Conservation (phyloP, 2,329 filamentous ascomycete species). For the Cladosporium cucumerinum region DNA sequence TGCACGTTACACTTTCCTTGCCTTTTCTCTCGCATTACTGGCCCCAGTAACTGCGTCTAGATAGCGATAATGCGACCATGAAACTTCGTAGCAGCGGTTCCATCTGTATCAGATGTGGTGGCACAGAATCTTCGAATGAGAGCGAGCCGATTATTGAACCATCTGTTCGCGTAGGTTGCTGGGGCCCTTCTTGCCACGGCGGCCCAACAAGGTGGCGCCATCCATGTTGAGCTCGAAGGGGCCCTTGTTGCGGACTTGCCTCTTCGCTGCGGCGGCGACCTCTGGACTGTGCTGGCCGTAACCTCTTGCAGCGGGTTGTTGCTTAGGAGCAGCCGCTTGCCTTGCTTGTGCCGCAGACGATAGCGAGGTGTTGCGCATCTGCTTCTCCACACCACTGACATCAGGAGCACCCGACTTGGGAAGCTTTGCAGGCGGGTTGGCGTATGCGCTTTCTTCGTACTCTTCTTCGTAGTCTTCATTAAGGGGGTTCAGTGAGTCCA, state of each 20-base stretch:
- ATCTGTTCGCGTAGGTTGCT: constrained; percentile 44
- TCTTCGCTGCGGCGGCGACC: constrained; percentile 77
- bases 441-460: constrained; percentile 57
- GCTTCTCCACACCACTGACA: constrained; percentile 76
- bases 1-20: neutral
- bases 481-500: constrained; percentile 63
- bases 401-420: constrained; percentile 56
- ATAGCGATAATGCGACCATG: neutral
- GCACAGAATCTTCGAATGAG: too few relatives aligned
- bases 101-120: neutral
- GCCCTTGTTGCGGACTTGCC: constrained; percentile 74
- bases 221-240: constrained; percentile 90
- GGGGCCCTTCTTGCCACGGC: constrained; percentile 54
- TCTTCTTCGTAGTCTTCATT: constrained; percentile 63
- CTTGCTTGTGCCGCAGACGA: constrained; percentile 62
- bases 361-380: constrained; percentile 80
- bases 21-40: neutral
- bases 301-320: constrained; percentile 56
- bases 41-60: neutral
- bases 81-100: neutral
- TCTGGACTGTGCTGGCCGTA: constrained; percentile 87
- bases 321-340: constrained; percentile 43
- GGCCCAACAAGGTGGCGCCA: constrained; percentile 82
- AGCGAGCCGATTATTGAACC: constrained; percentile 19
- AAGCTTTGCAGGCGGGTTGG: constrained; percentile 61